phyloP scores from a whole-genome alignment of 495 filamentous ascomycete genomes.

The Penicillium argentinense region DNA sequence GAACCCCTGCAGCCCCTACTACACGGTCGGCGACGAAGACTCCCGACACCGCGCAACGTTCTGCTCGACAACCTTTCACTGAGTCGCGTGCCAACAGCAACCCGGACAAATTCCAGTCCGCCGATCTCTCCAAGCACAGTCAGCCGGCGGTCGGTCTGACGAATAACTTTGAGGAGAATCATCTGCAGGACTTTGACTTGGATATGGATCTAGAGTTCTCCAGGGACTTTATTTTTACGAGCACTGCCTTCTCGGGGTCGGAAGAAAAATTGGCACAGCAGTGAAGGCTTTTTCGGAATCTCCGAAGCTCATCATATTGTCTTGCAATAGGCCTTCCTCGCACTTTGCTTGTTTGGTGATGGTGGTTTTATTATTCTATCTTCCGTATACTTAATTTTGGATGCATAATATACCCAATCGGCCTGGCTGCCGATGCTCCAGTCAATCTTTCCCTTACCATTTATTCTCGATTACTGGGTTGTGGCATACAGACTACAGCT shows the following conservation, averaged over 20 bases:
- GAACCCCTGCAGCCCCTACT: background rate
- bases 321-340: too few relatives aligned
- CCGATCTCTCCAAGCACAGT: slow-evolving; percentile 7
- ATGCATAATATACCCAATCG: too few relatives aligned
- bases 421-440: too few relatives aligned
- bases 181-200: slow-evolving; percentile 30
- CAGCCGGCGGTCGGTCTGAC: background rate
- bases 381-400: too few relatives aligned
- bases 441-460: too few relatives aligned
- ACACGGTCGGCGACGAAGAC: background rate
- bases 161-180: slow-evolving; percentile 19
- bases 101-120: slow-evolving; percentile 22
- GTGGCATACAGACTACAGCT: too few relatives aligned
- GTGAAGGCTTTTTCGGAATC: too few relatives aligned
- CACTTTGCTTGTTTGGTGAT: too few relatives aligned
- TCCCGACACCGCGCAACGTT: background rate
- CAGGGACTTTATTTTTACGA: slow-evolving; percentile 37
- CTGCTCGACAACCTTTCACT: slow-evolving; percentile 17
- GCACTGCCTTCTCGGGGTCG: slow-evolving; percentile 31
- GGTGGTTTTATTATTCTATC: too few relatives aligned
- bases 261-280: slow-evolving; percentile 16
- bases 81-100: slow-evolving; percentile 32
- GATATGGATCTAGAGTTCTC: slow-evolving; percentile 44
- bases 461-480: too few relatives aligned
- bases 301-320: too few relatives aligned